phyloP scores from a whole-genome alignment of 139 green algal genomes.

The Tetradesmus obliquus region DNA sequence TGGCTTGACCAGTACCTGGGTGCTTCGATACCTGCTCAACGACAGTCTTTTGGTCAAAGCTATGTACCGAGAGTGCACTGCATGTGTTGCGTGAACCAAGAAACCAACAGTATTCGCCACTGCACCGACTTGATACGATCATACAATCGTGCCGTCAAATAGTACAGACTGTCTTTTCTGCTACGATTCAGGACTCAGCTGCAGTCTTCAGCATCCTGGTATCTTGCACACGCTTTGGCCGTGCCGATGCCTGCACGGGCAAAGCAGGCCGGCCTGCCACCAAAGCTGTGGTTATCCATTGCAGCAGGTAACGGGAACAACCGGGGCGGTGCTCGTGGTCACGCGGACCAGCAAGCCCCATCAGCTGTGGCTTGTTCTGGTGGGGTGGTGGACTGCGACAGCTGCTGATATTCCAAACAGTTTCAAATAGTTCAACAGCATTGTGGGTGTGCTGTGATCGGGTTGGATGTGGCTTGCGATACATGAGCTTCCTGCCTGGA shows the following conservation, averaged over 20 bases:
- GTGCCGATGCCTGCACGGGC: background rate
- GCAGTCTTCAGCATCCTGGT: background rate
- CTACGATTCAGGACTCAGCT: background rate
- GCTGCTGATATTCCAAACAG: background rate
- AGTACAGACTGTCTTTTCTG: background rate
- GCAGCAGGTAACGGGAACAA: background rate
- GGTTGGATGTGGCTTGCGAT: background rate
- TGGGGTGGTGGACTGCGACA: background rate
- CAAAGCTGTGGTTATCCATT: background rate
- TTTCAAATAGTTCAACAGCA: background rate
- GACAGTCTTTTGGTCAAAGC: background rate
- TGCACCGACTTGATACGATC: background rate
- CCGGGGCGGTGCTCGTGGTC: background rate
- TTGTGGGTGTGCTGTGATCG: background rate
- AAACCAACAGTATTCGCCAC: background rate
- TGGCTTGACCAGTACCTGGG: background rate
- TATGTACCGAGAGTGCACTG: background rate
- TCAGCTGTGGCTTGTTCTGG: background rate
- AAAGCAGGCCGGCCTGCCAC: background rate
- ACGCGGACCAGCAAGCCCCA: background rate
- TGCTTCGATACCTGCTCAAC: background rate
- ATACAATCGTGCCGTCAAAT: background rate
- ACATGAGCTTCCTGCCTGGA: background rate
- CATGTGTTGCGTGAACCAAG: background rate
- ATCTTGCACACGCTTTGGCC: background rate